Conservation (phyloP, 1,139 yeast species). For the Geotrichum citri-aurantii region DNA sequence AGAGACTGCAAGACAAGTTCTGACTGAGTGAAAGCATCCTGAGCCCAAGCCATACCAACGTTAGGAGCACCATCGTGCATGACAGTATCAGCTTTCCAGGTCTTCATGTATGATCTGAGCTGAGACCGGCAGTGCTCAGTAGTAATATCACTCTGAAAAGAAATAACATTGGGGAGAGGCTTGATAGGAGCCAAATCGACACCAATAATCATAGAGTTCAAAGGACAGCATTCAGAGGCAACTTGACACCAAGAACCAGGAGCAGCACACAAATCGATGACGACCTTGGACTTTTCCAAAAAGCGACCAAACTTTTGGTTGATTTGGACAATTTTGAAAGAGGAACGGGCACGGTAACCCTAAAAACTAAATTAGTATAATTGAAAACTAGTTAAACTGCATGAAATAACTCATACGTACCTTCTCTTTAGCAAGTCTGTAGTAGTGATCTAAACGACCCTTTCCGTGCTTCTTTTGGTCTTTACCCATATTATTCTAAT, state of each 20-base stretch:
- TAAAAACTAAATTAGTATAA: conserved; percentile 14
- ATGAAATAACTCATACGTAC: conserved; percentile 22
- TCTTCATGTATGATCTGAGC: conserved; percentile 90
- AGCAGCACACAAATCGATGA: conserved; percentile 97
- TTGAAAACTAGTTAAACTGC: background rate
- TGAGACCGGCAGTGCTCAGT: conserved; percentile 96
- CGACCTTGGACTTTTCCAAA: conserved; percentile 92
- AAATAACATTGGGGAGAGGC: conserved; percentile 85
- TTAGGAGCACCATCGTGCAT: conserved; percentile 99
- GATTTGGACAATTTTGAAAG: conserved; percentile 89
- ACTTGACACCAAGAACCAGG: conserved; percentile 99
- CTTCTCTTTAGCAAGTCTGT: conserved; percentile 90
- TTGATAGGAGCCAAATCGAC: conserved; percentile 97
- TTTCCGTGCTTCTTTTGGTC: conserved; percentile 94
- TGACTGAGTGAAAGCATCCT: conserved; percentile 97
- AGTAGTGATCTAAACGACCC: conserved; percentile 98
- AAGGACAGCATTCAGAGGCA: conserved; percentile 87
- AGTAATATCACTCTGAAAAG: conserved; percentile 95
- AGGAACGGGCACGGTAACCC: conserved; percentile 98
- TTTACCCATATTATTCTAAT: conserved; percentile 63
- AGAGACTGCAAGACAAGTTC: conserved; percentile 91
- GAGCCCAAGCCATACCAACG: conserved; percentile 98
- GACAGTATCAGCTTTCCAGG: conserved; percentile 98
- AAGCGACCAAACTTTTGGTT: conserved; percentile 96
- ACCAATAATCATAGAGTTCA: conserved; percentile 89